These are phyloP conservation scores for Westerdykella ornata DNA, from an alignment of 2,329 filamentous ascomycete genomes.

Conservation along the genomic window DNA sequence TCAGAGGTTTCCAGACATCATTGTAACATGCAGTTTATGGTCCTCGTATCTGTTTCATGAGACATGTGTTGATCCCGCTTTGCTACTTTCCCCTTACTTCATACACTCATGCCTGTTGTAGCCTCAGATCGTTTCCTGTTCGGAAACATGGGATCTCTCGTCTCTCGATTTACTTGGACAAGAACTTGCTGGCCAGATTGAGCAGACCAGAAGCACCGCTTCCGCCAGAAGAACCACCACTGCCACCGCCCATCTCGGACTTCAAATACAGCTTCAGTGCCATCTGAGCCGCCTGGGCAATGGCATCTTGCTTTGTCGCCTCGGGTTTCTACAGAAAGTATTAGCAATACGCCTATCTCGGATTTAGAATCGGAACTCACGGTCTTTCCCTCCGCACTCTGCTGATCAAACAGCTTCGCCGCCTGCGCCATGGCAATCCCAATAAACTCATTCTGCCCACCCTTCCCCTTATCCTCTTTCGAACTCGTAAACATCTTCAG, in stretches of 20 bases:
- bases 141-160: too few relatives aligned
- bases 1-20: too few relatives aligned
- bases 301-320: constrained; percentile 71
- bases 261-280: constrained; percentile 90
- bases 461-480: constrained; percentile 31
- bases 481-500: constrained; percentile 69
- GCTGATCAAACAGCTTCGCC: constrained; percentile 65
- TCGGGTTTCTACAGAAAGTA: constrained; percentile 35
- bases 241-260: constrained; percentile 50
- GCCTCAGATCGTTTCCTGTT: too few relatives aligned
- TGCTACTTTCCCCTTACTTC: too few relatives aligned
- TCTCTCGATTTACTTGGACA: constrained; percentile 8
- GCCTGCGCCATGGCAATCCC: constrained; percentile 84
- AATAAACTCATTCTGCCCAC: constrained; percentile 70
- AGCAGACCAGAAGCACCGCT: constrained; percentile 49
- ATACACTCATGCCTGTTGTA: too few relatives aligned
- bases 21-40: too few relatives aligned
- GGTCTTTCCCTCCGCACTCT: constrained; percentile 50
- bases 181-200: constrained; percentile 58
- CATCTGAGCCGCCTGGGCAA: constrained; percentile 75
- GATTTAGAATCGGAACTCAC: constrained; percentile 30
- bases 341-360: constrained; percentile 39
- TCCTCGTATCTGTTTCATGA: too few relatives aligned
- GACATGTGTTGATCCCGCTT: too few relatives aligned
- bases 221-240: constrained; percentile 32